Conservation (phyloP, 768 basidiomycete species). For the Neoboletus subvelutipes region DNA sequence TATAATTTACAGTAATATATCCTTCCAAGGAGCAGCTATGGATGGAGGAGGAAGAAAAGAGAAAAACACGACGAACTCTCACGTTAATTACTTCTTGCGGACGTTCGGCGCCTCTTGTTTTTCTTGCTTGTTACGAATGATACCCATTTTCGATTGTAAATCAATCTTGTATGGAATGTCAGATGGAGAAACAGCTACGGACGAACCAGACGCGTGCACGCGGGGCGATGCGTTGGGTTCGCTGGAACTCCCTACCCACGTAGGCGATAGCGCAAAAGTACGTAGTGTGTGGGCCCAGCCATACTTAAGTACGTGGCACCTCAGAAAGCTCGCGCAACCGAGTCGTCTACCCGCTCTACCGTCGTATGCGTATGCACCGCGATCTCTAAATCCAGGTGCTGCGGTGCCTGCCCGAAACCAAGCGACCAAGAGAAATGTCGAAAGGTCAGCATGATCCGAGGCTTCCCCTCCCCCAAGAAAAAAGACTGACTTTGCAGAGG, state of each 20-base stretch:
- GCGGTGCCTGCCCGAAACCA: neutral
- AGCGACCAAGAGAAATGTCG: neutral
- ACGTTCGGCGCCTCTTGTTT: neutral
- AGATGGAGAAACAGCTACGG: neutral
- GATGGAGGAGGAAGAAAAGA: neutral
- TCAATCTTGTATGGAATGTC: neutral
- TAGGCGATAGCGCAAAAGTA: neutral
- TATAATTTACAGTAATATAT: neutral
- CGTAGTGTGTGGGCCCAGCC: neutral
- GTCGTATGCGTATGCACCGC: slow-evolving; percentile 10
- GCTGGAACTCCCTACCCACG: neutral
- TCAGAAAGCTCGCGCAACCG: neutral
- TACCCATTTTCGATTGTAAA: neutral
- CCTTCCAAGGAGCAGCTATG: neutral
- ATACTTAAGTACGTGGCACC: neutral
- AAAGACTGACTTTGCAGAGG: slow-evolving; percentile 2
- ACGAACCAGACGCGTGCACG: neutral
- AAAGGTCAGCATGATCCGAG: neutral
- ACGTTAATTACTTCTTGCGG: neutral
- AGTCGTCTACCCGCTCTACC: neutral
- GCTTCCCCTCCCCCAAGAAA: neutral
- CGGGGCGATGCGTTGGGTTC: neutral
- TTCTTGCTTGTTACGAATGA: neutral
- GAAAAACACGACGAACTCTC: neutral
- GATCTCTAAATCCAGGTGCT: slow-evolving; percentile 11